Evolutionary conservation across 441 rosid genomes (phyloP).

Genomic region (Daphne laureola): DNA sequence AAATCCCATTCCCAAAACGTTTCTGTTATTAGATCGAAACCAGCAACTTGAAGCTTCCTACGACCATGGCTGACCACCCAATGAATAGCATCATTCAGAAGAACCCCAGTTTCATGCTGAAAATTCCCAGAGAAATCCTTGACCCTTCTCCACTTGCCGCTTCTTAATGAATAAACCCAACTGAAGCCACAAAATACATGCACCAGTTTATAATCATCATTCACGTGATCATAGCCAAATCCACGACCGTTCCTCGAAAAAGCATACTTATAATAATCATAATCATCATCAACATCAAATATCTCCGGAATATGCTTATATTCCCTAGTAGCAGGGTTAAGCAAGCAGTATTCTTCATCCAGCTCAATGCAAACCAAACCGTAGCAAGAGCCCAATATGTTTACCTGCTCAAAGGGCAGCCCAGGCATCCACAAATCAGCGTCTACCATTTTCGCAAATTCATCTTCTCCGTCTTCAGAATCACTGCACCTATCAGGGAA

Average conservation of each 20-base stretch:
- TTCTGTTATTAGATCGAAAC: too few relatives aligned
- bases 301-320: conserved; percentile 23
- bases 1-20: not conserved
- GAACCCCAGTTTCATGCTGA: conserved; percentile 25
- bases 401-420: conserved; percentile 28
- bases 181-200: conserved; percentile 18
- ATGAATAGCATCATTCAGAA: conserved; percentile 32
- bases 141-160: conserved; percentile 28
- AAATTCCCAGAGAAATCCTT: conserved; percentile 16
- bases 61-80: conserved; percentile 23
- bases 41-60: conserved; percentile 10
- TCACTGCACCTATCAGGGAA: conserved; percentile 39
- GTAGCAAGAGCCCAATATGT: conserved; percentile 38
- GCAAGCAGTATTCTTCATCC: conserved; percentile 30
- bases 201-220: conserved; percentile 38
- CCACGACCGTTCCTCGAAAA: conserved; percentile 24
- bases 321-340: conserved; percentile 42
- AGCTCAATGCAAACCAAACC: conserved; percentile 43
- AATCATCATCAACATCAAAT: not conserved
- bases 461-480: conserved; percentile 29
- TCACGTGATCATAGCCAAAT: too few relatives aligned
- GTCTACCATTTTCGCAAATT: conserved; percentile 21
- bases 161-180: conserved; percentile 30
- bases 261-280: too few relatives aligned
- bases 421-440: conserved; percentile 10